Evolutionary conservation across 805 yeast genomes (phyloP).

Genomic region (Kluyveromyces siamensis): DNA sequence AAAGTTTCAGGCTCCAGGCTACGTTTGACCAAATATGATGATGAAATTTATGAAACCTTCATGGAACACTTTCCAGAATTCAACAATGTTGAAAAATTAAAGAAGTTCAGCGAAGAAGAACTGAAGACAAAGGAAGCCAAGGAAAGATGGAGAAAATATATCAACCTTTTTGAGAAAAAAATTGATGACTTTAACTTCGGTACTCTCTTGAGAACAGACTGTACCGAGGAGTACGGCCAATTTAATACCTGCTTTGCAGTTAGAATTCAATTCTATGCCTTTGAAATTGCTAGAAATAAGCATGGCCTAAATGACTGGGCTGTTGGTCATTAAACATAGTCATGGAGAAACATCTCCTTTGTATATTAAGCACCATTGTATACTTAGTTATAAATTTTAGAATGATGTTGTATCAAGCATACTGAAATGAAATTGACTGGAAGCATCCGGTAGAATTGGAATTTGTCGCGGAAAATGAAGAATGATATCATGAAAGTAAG

Average conservation of each 20-base stretch:
- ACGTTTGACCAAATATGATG: constrained; percentile 63
- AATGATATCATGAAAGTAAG: no score
- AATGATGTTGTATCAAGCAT: background rate
- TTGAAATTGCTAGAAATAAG: constrained; percentile 90
- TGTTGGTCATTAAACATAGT: constrained; percentile 23
- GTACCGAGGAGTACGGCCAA: constrained; percentile 69
- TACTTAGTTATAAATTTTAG: background rate
- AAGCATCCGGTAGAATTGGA: no score
- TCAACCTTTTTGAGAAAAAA: constrained; percentile 68
- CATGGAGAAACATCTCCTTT: background rate
- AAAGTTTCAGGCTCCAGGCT: constrained; percentile 72
- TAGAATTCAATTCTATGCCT: constrained; percentile 89
- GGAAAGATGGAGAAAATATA: constrained; percentile 82
- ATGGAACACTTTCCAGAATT: constrained; percentile 84
- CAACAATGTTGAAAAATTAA: constrained; percentile 47
- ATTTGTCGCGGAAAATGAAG: no score
- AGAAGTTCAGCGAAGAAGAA: constrained; percentile 59
- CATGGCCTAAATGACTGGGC: constrained; percentile 91
- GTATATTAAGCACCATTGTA: background rate
- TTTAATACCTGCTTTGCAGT: constrained; percentile 81
- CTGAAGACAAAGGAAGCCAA: constrained; percentile 77
- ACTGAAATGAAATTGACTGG: background rate
- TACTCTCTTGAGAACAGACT: constrained; percentile 72
- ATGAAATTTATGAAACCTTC: constrained; percentile 54
- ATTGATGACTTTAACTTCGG: constrained; percentile 94